Evolutionary conservation across 73 alveolate genomes (phyloP), one percentile per base, ranked within the genome.

Genomic region (Durusdinium trenchii): DNA sequence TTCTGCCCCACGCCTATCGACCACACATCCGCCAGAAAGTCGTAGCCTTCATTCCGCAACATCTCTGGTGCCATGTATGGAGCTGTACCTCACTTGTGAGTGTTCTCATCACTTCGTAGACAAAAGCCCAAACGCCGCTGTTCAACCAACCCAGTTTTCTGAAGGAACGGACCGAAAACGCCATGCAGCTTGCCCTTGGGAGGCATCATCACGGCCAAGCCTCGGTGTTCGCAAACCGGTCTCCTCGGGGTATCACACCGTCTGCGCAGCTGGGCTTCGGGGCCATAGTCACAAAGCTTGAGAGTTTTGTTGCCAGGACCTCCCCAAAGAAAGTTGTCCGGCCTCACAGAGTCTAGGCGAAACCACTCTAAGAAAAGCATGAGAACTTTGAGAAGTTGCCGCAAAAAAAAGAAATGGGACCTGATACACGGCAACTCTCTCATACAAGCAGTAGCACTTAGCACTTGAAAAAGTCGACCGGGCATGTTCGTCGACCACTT

Each of bases 51-150:
- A 47, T 99, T 99, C 95, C 99, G 96, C 91, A 99, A 76, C 99
- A 99, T 99, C 96, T 99, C 99, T 43, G 99, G 99, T 26, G 99
- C 99, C 99, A 99, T 99, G 98, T 96, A 99, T 26, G 99, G 99
- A 1, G 99, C 99, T 32, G 99, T 99, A 12, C 99, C 99, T 91
- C 18, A 54, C 9, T 54, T 54, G 64, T 54, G 64, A 54, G 64
- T 20, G 64, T 54, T 20, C 64, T 20, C 20, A 12, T 54, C 64
- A 9, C 28, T 54, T 20, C 42, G 30, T 35, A 18, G 6, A 26
- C 16, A 45, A 12, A 45, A 20, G 89, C 7, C 14, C 38, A 10
- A 28, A 42, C 62, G 3, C 36, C 83, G 36, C 46, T 6, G 28
- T 23, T 48, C 14, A n/a, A 38, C n/a, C 32, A 23, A 28, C 83